Evolutionary conservation across 1,284 basidiomycete genomes (phyloP), one percentile per base, ranked within the genome.

Genomic region (Ganoderma boninense): DNA sequence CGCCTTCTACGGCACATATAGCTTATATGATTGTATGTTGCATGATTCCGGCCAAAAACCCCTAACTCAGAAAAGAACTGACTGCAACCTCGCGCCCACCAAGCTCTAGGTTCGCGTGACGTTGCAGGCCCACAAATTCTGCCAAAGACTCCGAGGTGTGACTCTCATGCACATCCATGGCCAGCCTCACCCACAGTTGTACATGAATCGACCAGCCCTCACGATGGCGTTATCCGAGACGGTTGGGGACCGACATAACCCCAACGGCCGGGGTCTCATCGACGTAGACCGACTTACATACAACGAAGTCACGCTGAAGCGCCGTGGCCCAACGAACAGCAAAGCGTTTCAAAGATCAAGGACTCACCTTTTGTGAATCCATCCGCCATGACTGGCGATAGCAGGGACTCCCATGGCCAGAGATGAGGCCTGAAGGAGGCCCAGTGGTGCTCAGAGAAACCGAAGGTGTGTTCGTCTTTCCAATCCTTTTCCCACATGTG

Each of bases 51-150:
- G 38, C 6, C 11, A 10, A 11, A 8, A 40, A 60, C 4, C 35
- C 20, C 57, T 60, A 5, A 20, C 26, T 29, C 32, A 0, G 32
- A 32, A 49, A 20, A 49, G 35, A 60, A 60, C 57, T 40, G 40
- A 1, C 10, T 6, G 57, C 57, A 8, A 38, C 57, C 35, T 60
- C 57, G n/a, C n/a, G 35, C n/a, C n/a, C 49, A 49, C 46, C 7
- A 49, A 49, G 16, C 18, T 59, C 57, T 32, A n/a, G n/a, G 38
- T 40, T 10, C n/a, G 20, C 13, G 4, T 35, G 13, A 40, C n/a
- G 18, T 60, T n/a, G n/a, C 20, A 29, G 57, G 57, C 38, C 57
- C 35, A 40, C 29, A 60, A 60, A 38, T 60, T 40, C 57, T n/a
- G 35, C 57, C 20, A 35, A 40, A 10, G 13, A 40, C 57, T 20